Evolutionary conservation across 2,329 filamentous ascomycete genomes (phyloP).

Genomic region (Cordyceps tenuipes): DNA sequence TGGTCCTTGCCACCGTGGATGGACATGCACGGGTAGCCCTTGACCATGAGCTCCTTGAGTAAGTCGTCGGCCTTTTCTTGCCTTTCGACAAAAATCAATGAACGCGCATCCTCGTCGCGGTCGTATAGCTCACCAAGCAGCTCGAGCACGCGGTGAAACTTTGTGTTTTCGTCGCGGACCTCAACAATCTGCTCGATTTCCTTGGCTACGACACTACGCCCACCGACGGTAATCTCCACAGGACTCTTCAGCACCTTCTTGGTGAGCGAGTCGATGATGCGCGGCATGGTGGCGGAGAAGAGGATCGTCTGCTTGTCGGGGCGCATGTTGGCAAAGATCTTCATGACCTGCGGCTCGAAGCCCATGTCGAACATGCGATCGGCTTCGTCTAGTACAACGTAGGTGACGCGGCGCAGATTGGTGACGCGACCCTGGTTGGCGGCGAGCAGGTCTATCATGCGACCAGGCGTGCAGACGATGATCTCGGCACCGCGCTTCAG

Average conservation of each 20-base stretch:
- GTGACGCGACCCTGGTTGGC: slow-evolving; percentile 93
- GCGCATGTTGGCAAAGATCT: slow-evolving; percentile 84
- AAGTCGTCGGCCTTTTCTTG: slow-evolving; percentile 83
- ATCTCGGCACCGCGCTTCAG: slow-evolving; percentile 93
- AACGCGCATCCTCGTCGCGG: slow-evolving; percentile 79
- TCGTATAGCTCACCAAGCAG: slow-evolving; percentile 81
- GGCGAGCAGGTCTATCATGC: slow-evolving; percentile 89
- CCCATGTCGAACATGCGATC: slow-evolving; percentile 99
- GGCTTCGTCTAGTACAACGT: slow-evolving; percentile 92
- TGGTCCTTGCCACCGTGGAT: slow-evolving; percentile 94
- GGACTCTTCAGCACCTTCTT: slow-evolving; percentile 81
- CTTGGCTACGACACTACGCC: slow-evolving; percentile 75
- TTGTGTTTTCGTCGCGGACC: slow-evolving; percentile 70
- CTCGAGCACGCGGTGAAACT: slow-evolving; percentile 77
- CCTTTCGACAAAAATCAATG: slow-evolving; percentile 84
- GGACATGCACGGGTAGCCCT: slow-evolving; percentile 85
- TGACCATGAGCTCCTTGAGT: slow-evolving; percentile 68
- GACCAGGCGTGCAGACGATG: slow-evolving; percentile 87
- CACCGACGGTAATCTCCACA: slow-evolving; percentile 87
- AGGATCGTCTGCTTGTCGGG: slow-evolving; percentile 90
- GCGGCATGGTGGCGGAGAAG: slow-evolving; percentile 93
- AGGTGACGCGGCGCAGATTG: slow-evolving; percentile 80
- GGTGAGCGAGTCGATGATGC: slow-evolving; percentile 82
- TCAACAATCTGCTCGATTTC: slow-evolving; percentile 93
- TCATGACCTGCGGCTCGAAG: slow-evolving; percentile 96